Evolutionary conservation across 2,329 filamentous ascomycete genomes (phyloP), one percentile per base, ranked within the genome.

Genomic region (Cercospora citrullina): DNA sequence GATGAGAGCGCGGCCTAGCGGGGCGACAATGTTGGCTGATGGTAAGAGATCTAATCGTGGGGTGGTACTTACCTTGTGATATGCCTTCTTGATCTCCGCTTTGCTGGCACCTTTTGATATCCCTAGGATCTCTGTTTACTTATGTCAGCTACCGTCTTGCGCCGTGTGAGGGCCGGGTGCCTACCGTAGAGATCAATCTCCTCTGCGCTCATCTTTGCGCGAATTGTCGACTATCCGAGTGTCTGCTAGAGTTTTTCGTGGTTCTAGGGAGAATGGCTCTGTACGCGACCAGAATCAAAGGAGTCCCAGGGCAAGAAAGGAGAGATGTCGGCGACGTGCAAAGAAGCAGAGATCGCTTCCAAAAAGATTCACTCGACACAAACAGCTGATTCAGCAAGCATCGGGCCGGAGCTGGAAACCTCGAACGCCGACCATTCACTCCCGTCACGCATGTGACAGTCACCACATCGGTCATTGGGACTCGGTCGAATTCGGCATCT

Each of bases 51-150:
- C 30, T n/a, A 6, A 30, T 14, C 5, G 53, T 58, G 53, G 16
- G 8, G 14, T 30, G 23, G 10, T 55, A 12, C 61, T 36, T 60
- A 94, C 94, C 87, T 96, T 97, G 82, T 94, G 91, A 83, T 97
- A 97, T 69, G 94, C 94, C 82, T 97, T 97, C 80, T 95, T 96
- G 81, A 98, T 91, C 76, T 97, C 91, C 65, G 90, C 87, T 76
- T 90, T 90, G 69, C 85, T 89, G 63, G 94, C 91, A 69, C 83
- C 83, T 79, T 86, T 90, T 63, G 89, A 84, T 75, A 98, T 87
- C 68, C 88, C 91, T 70, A 98, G 88, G 75, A 97, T 85, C 82
- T 90, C 94, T 96, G 77, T 66, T 71, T 64, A 48, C 64, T 68
- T 82, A 69, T 82, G 78, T 67, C 51, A 65, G 33, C 39, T 33